A percentile compares a stretch with the other conserved stretches of the same genome.
Conservation (phyloP, 2,329 filamentous ascomycete species). For the Hortaea werneckii region DNA sequence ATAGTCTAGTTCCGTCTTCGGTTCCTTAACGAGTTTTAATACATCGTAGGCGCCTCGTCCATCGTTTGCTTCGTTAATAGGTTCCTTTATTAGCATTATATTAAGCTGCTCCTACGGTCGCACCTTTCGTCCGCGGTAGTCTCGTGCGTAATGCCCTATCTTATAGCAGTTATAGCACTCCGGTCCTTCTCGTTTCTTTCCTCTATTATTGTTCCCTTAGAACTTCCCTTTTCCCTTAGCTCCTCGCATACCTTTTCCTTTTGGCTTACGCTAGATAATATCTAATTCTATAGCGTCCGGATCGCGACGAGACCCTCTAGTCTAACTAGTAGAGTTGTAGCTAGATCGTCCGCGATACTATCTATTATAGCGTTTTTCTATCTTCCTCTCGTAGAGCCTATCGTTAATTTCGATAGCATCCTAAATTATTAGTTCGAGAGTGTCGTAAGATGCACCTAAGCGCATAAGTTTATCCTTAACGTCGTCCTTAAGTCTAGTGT, state of each 20-base stretch:
- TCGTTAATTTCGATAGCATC: background rate
- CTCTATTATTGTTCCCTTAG: background rate
- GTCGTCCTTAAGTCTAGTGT: background rate
- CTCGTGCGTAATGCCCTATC: background rate
- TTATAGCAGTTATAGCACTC: background rate
- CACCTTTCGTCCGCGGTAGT: no score
- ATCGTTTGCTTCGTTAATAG: no score
- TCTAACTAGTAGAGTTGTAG: background rate
- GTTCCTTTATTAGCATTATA: no score
- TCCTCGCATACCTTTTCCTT: constrained; percentile 8
- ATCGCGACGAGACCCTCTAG: background rate
- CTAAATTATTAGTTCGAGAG: background rate
- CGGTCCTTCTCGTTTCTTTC: background rate
- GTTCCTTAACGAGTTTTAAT: no score
- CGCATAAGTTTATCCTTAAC: constrained; percentile 4
- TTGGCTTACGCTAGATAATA: constrained; percentile 2
- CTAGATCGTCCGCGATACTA: background rate
- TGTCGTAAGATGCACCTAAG: background rate
- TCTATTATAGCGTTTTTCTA: constrained; percentile 1
- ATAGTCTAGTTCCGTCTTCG: no score
- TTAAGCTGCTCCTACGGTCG: no score
- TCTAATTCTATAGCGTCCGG: background rate
- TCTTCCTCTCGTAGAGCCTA: no score
- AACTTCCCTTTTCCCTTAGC: constrained; percentile 3
- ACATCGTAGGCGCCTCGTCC: no score